Base-by-base conservation (phyloP, 257 asterid species). In the Echium plantagineum region DNA sequence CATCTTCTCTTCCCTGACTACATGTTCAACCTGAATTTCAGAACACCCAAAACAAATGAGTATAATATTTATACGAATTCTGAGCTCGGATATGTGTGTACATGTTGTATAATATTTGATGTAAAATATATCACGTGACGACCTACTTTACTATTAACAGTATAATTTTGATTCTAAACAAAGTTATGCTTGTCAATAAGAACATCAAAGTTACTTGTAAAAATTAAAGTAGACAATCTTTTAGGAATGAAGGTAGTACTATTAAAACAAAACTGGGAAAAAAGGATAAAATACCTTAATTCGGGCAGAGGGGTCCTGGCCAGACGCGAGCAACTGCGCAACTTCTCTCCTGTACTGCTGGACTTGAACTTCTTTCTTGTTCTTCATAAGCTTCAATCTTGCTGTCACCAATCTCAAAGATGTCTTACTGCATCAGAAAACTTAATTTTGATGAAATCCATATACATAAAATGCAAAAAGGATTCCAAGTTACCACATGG, bases 1-100 rank as follows among this genome's bases (percentile, higher is more conserved):
- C 93, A 82, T 80, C 81, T 91, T 87, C 86, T 91, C 95, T 80
- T 91, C 98, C 79, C 94, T 81, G 69, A 88, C 74, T 59, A 91
- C 96, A 78, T 91, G 98, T 61, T 88, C 96, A 62, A 91, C 98
- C 98, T 91, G 83, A 70, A 70, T 72, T 65, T 52, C 12, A 32
- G 54, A 58, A 57, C 24, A 56, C 49, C 49, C 16, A 42, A 42
- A 12, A 1, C 12, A 42, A 42, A 1, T 13, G 47, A 63, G 12
- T 21, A 61, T 57, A 15, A 68, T 24, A 24, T 24, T 24, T 24
- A 3, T 24, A 1, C 3, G 3, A 24, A 24, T 24, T 24, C 26
- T 24, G 26, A 24, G 3, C 26, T 24, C 26, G 26, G 3, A 24
- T 24, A 24, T 24, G 26, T 24, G 1, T 24, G 26, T 24, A 24